These are phyloP conservation scores for Casaregolazyma lundiana DNA, from an alignment of 1,139 yeast genomes.

Conservation along the genomic window DNA sequence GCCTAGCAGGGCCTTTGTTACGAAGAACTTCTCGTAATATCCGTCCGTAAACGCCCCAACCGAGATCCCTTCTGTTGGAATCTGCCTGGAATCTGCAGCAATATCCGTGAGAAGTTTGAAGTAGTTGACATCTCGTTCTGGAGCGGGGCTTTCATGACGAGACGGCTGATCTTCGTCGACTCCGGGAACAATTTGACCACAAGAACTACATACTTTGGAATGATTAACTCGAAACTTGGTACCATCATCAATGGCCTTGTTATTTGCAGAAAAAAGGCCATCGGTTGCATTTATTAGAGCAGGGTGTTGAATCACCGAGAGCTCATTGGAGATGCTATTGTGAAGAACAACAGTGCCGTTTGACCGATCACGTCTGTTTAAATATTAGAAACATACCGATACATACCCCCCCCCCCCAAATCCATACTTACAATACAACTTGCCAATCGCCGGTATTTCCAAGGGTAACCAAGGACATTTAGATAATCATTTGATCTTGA, in stretches of 20 bases:
- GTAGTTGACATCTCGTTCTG: slow-evolving; percentile 25
- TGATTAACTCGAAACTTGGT: background rate
- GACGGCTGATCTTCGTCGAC: background rate
- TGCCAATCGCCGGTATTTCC: slow-evolving; percentile 25
- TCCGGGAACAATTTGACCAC: slow-evolving; percentile 24
- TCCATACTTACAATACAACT: slow-evolving; percentile 30
- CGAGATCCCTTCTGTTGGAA: slow-evolving; percentile 18
- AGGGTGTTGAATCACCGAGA: slow-evolving; percentile 6
- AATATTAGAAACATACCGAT: background rate
- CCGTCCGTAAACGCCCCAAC: slow-evolving; percentile 59
- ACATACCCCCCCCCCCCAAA: too few relatives aligned
- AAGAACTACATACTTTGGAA: slow-evolving; percentile 21
- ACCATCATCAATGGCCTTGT: background rate
- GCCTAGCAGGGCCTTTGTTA: slow-evolving; percentile 50
- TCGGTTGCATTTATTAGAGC: slow-evolving; percentile 1
- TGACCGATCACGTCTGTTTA: slow-evolving; percentile 27
- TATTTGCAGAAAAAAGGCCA: background rate
- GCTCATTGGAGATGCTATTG: slow-evolving; percentile 21
- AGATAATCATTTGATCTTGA: background rate
- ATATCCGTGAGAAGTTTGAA: slow-evolving; percentile 27
- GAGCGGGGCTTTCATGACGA: background rate
- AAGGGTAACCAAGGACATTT: slow-evolving; percentile 32
- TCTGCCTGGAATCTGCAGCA: slow-evolving; percentile 6
- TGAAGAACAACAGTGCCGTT: slow-evolving; percentile 32
- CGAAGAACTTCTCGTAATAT: slow-evolving; percentile 65